Base-by-base conservation (phyloP, 352 stramenopile species). In the Phytopythium kandeliae region DNA sequence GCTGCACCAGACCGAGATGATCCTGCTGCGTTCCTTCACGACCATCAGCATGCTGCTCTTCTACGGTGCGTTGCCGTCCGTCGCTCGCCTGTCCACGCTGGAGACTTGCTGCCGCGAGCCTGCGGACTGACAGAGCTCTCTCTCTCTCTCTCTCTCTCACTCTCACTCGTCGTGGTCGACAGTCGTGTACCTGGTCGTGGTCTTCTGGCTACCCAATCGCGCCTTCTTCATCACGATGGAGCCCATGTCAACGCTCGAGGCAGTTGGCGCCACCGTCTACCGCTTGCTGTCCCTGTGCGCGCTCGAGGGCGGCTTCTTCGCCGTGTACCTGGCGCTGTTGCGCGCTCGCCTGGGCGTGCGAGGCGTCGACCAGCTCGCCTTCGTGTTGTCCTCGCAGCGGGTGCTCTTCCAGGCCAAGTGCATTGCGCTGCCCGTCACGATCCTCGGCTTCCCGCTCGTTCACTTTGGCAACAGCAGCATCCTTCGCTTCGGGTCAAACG, bases 11-110 rank as follows among this genome's bases (percentile, higher is more conserved):
- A 66, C 58, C 0, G 65, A 74, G 26, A 57, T 74, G 45, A 52
- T 71, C 13, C 24, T 74, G 37, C 56, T 74, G 8, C 62, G 58
- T 22, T 71, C 61, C 12, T 74, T 71, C 55, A 54, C 58, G 19
- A 68, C 62, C 9, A 63, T 71, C 37, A 52, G 42, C 24, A 60
- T 58, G 35, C 58, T 62, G 30, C 4, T 59, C 5, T 65, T 71
- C 34, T 74, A 74, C 40, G 65, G 65, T 60, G 54, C 21, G 51
- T 43, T 31, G 2, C 37, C 12, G 2, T 8, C 1, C 30, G 36
- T 37, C 3, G 25, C 16, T n/a, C 17, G 19, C n/a, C n/a, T n/a
- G n/a, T n/a, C n/a, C n/a, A n/a, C n/a, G n/a, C n/a, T n/a, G n/a
- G n/a, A n/a, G n/a, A n/a, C n/a, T n/a, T n/a, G n/a, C n/a, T n/a